phyloP scores from a whole-genome alignment of 2,329 filamentous ascomycete species.

The Fusarium tjaetaba region DNA sequence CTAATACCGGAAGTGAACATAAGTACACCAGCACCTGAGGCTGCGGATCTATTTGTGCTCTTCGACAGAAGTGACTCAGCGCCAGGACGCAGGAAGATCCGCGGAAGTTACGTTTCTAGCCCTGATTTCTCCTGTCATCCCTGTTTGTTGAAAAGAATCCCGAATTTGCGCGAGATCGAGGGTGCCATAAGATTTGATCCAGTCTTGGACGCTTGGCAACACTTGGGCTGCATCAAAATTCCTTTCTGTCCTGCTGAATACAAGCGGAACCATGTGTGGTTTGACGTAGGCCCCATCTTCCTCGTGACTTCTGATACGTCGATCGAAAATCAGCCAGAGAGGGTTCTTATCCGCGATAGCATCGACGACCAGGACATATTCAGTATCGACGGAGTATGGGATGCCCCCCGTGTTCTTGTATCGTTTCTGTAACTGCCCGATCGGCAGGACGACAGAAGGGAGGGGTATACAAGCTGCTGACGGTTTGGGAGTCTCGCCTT shows the following conservation, averaged over 20 bases:
- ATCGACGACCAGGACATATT: not conserved
- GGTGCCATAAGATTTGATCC: not conserved
- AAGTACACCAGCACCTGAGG: too few species aligned
- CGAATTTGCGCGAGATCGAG: not conserved
- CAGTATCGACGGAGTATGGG: not conserved
- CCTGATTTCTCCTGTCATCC: not conserved
- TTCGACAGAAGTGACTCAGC: not conserved
- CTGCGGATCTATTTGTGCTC: not conserved
- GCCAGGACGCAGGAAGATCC: not conserved
- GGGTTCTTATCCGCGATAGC: not conserved
- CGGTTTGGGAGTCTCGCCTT: accelerated
- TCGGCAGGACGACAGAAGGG: not conserved
- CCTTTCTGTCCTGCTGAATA: not conserved
- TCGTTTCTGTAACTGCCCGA: not conserved
- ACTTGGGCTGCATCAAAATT: not conserved
- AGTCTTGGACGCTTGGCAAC: not conserved
- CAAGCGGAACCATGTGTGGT: accelerated
- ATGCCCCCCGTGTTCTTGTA: not conserved
- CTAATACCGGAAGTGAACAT: not conserved
- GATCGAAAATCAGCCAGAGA: not conserved
- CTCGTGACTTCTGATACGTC: not conserved
- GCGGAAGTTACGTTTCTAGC: not conserved
- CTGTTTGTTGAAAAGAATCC: not conserved
- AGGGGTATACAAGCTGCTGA: not conserved
- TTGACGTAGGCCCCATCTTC: not conserved